A percentile compares a stretch with the other conserved stretches of the same genome.
These are phyloP conservation scores for Eucalyptus erythrocorys DNA, from an alignment of 345 rosid species.

Conservation along the genomic window DNA sequence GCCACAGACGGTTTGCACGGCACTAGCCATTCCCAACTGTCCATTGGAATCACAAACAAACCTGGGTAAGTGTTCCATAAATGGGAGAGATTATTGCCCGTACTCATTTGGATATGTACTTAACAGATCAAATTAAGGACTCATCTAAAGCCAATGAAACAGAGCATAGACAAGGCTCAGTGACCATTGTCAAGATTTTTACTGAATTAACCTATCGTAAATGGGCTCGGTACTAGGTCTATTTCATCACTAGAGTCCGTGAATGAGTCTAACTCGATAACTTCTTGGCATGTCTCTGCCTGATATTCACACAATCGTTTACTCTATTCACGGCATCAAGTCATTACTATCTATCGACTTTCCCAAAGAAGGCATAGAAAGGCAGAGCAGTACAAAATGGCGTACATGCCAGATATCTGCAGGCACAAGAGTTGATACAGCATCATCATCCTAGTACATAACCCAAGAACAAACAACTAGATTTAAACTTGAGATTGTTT, in stretches of 20 bases:
- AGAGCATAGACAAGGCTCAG: not conserved
- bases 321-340: not conserved
- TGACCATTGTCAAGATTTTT: not conserved
- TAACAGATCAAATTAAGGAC: not conserved
- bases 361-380: not conserved
- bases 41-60: not conserved
- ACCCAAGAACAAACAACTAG: not conserved
- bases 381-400: not conserved
- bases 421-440: not conserved
- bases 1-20: constrained; percentile 93
- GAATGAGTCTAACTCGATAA: not conserved
- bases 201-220: not conserved
- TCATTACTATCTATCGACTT: not conserved
- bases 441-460: not conserved
- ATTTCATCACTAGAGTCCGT: not conserved
- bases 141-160: not conserved
- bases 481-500: not conserved
- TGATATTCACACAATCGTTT: not conserved
- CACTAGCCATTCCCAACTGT: constrained; percentile 95
- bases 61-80: not conserved
- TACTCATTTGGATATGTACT: not conserved
- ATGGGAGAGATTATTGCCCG: not conserved
- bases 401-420: not conserved
- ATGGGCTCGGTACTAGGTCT: not conserved
- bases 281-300: not conserved